phyloP scores from a whole-genome alignment of 1,284 basidiomycete species.

The Xerocomus minutiporus region DNA sequence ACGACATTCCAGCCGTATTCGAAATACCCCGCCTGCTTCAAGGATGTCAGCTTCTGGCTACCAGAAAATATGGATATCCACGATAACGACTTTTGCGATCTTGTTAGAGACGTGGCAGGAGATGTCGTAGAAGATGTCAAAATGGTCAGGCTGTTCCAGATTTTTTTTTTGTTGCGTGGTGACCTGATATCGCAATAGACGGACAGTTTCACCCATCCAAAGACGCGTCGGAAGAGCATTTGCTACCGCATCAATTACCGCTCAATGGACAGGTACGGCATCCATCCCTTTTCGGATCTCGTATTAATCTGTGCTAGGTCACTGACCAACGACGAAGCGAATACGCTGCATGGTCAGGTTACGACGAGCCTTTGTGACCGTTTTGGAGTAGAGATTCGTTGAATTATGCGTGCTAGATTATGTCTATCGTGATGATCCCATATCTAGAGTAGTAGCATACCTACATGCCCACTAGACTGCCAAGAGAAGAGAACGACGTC shows the following conservation, averaged over 20 bases:
- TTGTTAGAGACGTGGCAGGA: slow-evolving; percentile 87
- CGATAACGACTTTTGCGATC: slow-evolving; percentile 96
- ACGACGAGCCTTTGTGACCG: slow-evolving; percentile 49
- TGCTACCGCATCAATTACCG: slow-evolving; percentile 94
- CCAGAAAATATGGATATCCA: slow-evolving; percentile 58
- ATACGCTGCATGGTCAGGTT: slow-evolving; percentile 66
- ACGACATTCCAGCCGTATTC: slow-evolving; percentile 84
- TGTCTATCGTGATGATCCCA: slow-evolving; percentile 28
- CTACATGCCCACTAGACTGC: slow-evolving; percentile 7
- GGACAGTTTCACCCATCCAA: slow-evolving; percentile 90
- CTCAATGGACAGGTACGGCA: slow-evolving; percentile 84
- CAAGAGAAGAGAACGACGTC: slow-evolving; percentile 18
- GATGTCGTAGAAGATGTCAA: slow-evolving; percentile 91
- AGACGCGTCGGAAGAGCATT: slow-evolving; percentile 73
- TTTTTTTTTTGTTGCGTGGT: not conserved
- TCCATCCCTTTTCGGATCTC: not conserved
- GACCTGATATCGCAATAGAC: slow-evolving; percentile 51
- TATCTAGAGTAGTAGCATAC: slow-evolving; percentile 21
- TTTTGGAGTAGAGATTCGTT: slow-evolving; percentile 79
- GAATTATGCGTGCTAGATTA: slow-evolving; percentile 35
- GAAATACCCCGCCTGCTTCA: slow-evolving; percentile 84
- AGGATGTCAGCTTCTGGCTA: slow-evolving; percentile 92
- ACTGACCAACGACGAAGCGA: slow-evolving; percentile 87
- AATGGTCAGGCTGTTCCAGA: slow-evolving; percentile 48
- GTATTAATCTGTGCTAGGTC: slow-evolving; percentile 47